Base-by-base conservation (phyloP, 2,329 filamentous ascomycete species). In the Penicillium aurantiogriseum region DNA sequence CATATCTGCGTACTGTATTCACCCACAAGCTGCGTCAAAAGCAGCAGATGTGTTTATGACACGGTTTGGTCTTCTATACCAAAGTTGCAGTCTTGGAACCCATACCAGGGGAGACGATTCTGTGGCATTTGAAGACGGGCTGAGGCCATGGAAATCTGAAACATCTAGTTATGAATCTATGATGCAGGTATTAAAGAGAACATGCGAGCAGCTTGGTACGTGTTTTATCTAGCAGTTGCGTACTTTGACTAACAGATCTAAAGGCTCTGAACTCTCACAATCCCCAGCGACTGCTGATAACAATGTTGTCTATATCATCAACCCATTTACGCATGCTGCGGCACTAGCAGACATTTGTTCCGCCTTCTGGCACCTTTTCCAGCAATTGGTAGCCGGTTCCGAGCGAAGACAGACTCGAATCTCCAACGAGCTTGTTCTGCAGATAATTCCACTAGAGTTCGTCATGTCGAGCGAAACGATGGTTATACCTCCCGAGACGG, bases 231-330 rank as follows among this genome's bases (percentile, higher is more conserved):
- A 23, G n/a, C n/a, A 8, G 25, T 29, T n/a, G 9, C 39, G 25
- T 35, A 29, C 9, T 33, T 43, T 21, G 8, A 25, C 63, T 68
- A 58, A 69, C 54, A 19, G 43, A 36, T 31, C 2, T 25, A n/a
- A 31, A 76, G 77, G 74, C 21, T 65, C 59, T 15, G 68, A 72
- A 48, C 65, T 79, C 25, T 66, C 73, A 2, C 70, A 71, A 38
- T 62, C 68, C 29, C 60, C 74, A 17, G 64, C 69, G 13, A 69
- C 62, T 33, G 69, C 67, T 10, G 71, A 76, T 15, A 82, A 76
- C 59, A 75, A 83, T 44, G 80, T 87, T 35, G 75, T 87, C 46
- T 87, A 85, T 66, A 81, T 87, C 55, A 68, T 87, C 49, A 81
- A 85, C 63, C 82, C 83, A 1, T 85, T 85, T 56, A 67, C 73